phyloP scores from a whole-genome alignment of 208 protist genomes.

The Acanthamoeba lenticulata region DNA sequence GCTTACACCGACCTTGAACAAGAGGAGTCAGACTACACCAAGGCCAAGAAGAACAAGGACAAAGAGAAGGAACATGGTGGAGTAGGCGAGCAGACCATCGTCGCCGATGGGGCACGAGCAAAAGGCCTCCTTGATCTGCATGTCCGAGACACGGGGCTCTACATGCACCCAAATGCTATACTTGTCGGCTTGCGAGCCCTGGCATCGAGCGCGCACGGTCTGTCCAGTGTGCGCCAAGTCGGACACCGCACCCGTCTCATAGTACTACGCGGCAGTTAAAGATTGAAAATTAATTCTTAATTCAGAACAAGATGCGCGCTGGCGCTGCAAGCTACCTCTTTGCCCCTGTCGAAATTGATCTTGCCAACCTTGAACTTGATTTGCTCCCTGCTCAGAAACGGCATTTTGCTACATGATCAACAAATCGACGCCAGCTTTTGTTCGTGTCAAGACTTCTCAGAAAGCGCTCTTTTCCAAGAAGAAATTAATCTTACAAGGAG shows the following conservation, averaged over 20 bases:
- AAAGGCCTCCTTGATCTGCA: background rate
- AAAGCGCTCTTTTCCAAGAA: too few species aligned
- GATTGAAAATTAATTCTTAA: background rate
- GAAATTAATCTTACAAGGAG: too few species aligned
- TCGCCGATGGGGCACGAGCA: constrained; percentile 11
- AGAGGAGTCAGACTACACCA: background rate
- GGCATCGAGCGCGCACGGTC: background rate
- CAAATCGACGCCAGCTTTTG: too few species aligned
- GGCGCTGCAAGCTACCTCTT: background rate
- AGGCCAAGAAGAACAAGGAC: background rate
- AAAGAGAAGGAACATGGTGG: background rate
- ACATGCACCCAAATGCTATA: background rate
- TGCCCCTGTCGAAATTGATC: background rate
- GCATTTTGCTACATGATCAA: background rate
- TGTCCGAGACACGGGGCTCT: background rate
- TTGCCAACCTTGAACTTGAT: constrained; percentile 22
- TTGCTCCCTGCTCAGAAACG: background rate
- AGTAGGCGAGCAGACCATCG: background rate
- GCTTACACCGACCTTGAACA: constrained; percentile 21
- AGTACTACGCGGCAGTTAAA: background rate
- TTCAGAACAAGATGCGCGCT: too few species aligned
- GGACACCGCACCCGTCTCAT: constrained; percentile 21
- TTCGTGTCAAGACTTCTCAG: background rate
- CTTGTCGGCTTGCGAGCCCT: background rate
- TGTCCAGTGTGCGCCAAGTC: background rate